These are phyloP conservation scores for Sarocladiaceae sp. DNA, from an alignment of 2,329 filamentous ascomycete genomes.

Conservation along the genomic window DNA sequence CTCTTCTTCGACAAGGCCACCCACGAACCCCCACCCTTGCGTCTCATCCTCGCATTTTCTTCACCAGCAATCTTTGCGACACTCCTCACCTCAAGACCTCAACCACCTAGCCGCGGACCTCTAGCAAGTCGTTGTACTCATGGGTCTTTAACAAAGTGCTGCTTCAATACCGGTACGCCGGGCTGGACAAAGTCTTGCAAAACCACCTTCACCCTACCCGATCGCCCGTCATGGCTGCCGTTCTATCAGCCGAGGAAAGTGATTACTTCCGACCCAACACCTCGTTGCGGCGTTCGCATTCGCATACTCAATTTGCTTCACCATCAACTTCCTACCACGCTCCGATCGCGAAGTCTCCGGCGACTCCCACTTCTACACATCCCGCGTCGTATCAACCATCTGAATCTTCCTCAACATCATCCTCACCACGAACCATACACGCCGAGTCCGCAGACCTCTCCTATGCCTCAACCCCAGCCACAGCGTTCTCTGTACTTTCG, in stretches of 20 bases:
- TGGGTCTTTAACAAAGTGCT: constrained; percentile 5
- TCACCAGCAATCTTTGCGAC: too few species aligned
- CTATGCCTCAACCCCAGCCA: constrained; percentile 56
- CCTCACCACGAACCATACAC: constrained; percentile 47
- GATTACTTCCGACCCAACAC: constrained; percentile 46
- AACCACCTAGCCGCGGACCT: too few species aligned
- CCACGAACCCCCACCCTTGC: constrained; percentile 3
- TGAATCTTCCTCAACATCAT: constrained; percentile 46
- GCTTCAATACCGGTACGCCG: background rate
- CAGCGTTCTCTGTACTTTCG: constrained; percentile 55
- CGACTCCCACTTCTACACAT: constrained; percentile 37
- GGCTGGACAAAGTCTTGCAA: constrained; percentile 2
- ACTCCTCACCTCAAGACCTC: too few species aligned
- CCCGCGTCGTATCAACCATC: constrained; percentile 40
- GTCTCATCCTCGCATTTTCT: background rate
- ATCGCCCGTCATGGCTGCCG: constrained; percentile 46
- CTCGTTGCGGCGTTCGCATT: constrained; percentile 52
- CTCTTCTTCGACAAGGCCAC: background rate
- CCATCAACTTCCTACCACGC: constrained; percentile 35
- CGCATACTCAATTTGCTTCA: constrained; percentile 49
- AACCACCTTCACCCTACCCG: background rate
- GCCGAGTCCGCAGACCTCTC: constrained; percentile 50
- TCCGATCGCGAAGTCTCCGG: constrained; percentile 14
- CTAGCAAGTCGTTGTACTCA: background rate
- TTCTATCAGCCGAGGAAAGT: constrained; percentile 50